Conservation (phyloP, 2,329 filamentous ascomycete genomes). For the Phyllosticta citriasiana region DNA sequence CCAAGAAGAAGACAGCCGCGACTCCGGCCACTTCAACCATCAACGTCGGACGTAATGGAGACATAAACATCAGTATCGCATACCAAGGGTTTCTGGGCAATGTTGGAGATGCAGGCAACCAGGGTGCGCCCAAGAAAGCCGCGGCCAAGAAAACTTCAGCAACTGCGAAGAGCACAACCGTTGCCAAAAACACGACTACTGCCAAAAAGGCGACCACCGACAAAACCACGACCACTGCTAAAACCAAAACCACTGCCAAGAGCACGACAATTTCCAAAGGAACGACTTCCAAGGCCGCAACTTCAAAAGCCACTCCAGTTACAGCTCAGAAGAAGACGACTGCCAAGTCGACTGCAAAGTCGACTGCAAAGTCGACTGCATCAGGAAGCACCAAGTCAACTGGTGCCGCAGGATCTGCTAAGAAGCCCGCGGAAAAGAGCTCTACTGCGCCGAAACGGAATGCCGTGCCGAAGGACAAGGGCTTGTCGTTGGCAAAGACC, state of each 20-base stretch:
- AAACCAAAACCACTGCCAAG: background rate
- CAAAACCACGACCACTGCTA: background rate
- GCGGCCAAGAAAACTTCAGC: background rate
- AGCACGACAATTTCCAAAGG: background rate
- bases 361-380: background rate
- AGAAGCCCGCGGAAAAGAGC: background rate
- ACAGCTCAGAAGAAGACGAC: background rate
- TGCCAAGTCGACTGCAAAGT: background rate
- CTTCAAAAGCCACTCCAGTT: background rate
- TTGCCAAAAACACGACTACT: background rate
- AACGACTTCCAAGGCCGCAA: background rate
- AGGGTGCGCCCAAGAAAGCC: background rate
- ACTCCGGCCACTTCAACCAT: constrained; percentile 13
- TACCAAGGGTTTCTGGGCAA: background rate
- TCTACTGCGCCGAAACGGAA: background rate
- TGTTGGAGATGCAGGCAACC: background rate
- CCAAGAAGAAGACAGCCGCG: background rate
- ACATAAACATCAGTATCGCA: background rate
- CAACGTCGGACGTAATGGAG: background rate
- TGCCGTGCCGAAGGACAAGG: background rate
- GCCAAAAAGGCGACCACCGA: background rate
- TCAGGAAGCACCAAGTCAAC: no score
- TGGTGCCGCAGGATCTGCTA: background rate
- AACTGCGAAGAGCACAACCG: background rate
- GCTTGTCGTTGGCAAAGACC: background rate